Percentiles rank a stretch among this genome's conserved stretches.
phyloP scores from a whole-genome alignment of 345 rosid genomes.

The Xanthoceras sorbifolium region DNA sequence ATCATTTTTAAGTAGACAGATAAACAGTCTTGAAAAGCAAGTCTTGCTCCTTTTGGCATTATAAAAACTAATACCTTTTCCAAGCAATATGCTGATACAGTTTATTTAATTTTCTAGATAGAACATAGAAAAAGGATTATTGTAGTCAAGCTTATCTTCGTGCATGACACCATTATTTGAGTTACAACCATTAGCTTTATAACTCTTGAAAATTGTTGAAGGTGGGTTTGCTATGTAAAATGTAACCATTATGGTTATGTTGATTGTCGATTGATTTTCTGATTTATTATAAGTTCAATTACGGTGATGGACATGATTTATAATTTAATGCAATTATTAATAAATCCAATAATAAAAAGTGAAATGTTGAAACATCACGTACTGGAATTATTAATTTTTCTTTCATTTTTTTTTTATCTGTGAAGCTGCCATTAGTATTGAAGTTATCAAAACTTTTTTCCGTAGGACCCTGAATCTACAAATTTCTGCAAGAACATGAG shows the following conservation, averaged over 20 bases:
- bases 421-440: not conserved
- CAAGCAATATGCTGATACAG: not conserved
- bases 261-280: not conserved
- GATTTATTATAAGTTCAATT: not conserved
- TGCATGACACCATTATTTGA: not conserved
- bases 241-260: not conserved
- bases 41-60: too few species aligned
- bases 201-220: not conserved
- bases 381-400: not conserved
- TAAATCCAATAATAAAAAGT: not conserved
- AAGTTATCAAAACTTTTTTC: not conserved
- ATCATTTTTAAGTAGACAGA: too few species aligned
- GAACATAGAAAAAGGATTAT: not conserved
- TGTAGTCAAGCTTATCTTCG: not conserved
- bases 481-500: conserved; percentile 79
- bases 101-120: not conserved
- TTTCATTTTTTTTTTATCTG: not conserved
- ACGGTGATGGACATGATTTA: not conserved
- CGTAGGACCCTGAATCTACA: conserved; percentile 82
- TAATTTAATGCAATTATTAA: not conserved
- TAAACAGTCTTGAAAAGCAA: too few species aligned
- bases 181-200: not conserved
- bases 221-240: not conserved
- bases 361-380: not conserved
- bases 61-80: not conserved